Evolutionary conservation across 208 protist species (phyloP).

Genomic region (Acanthamoeba triangularis): DNA sequence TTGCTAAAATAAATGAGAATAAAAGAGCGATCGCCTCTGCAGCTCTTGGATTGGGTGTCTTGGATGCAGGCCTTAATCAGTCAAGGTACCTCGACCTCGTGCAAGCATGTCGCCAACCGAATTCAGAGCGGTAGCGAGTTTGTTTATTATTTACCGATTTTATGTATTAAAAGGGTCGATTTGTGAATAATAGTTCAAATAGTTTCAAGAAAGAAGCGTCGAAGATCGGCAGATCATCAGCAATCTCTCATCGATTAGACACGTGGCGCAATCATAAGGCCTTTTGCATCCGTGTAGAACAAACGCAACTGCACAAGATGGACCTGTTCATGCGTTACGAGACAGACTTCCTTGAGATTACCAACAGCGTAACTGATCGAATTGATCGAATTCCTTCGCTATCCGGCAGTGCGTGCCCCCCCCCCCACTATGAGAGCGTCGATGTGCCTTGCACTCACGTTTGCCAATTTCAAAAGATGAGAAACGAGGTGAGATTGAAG

Average conservation of each 20-base stretch:
- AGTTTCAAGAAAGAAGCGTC: neutral
- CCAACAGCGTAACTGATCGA: neutral
- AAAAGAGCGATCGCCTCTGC: too few species aligned
- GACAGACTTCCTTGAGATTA: constrained; percentile 37
- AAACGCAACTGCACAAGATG: neutral
- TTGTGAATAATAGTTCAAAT: neutral
- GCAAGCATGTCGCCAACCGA: too few species aligned
- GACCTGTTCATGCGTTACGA: constrained; percentile 41
- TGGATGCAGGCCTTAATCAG: too few species aligned
- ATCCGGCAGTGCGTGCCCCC: neutral
- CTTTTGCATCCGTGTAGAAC: too few species aligned
- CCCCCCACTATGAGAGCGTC: neutral
- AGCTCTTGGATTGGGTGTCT: too few species aligned
- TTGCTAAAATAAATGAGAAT: too few species aligned
- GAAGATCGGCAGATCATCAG: neutral
- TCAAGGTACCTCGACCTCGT: too few species aligned
- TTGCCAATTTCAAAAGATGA: neutral
- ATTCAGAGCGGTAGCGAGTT: neutral
- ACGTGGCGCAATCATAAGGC: too few species aligned
- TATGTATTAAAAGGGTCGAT: neutral
- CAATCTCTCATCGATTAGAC: too few species aligned
- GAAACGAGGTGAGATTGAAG: constrained; percentile 20
- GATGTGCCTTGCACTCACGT: too few species aligned
- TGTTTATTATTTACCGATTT: neutral
- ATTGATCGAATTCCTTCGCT: constrained; percentile 23